These are phyloP conservation scores for Diaporthe citrichinensis DNA, from an alignment of 2,329 filamentous ascomycete genomes.

Conservation along the genomic window DNA sequence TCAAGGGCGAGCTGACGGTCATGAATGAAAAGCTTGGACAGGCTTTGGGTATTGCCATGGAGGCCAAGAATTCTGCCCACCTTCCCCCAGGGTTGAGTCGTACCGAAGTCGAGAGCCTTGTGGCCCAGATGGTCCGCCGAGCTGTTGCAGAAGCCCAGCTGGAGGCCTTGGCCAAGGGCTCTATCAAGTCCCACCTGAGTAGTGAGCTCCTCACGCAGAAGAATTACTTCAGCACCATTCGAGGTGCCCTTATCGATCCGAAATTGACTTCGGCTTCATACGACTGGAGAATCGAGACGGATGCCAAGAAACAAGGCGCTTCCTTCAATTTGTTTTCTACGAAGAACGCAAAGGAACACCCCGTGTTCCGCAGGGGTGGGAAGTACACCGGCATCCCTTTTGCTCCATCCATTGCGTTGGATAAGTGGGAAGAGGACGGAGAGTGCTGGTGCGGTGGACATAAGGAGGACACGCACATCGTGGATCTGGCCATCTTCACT, in stretches of 20 bases:
- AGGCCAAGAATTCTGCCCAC: conserved; percentile 49
- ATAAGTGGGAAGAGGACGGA: conserved; percentile 81
- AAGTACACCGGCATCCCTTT: conserved; percentile 42
- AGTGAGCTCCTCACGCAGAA: conserved; percentile 66
- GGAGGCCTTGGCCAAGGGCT: conserved; percentile 60
- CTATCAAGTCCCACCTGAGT: conserved; percentile 61
- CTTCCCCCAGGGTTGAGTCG: conserved; percentile 52
- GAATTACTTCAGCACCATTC: conserved; percentile 80
- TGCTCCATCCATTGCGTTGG: conserved; percentile 70
- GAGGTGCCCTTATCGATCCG: conserved; percentile 76
- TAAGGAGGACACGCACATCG: conserved; percentile 64
- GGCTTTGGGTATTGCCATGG: conserved; percentile 47
- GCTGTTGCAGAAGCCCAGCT: conserved; percentile 62
- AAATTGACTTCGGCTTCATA: conserved; percentile 72
- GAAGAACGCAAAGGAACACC: conserved; percentile 42
- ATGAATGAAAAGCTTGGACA: conserved; percentile 50
- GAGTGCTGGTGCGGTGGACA: conserved; percentile 88
- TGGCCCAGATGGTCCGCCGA: conserved; percentile 59
- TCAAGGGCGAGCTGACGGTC: conserved; percentile 57
- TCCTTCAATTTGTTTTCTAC: conserved; percentile 41
- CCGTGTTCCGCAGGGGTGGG: conserved; percentile 45
- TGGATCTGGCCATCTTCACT: conserved; percentile 76
- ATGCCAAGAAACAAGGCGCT: conserved; percentile 46
- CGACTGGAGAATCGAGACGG: conserved; percentile 48
- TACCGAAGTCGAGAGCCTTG: conserved; percentile 57